Conservation (phyloP, 306 rosid species). For the Fragaria vesca region DNA sequence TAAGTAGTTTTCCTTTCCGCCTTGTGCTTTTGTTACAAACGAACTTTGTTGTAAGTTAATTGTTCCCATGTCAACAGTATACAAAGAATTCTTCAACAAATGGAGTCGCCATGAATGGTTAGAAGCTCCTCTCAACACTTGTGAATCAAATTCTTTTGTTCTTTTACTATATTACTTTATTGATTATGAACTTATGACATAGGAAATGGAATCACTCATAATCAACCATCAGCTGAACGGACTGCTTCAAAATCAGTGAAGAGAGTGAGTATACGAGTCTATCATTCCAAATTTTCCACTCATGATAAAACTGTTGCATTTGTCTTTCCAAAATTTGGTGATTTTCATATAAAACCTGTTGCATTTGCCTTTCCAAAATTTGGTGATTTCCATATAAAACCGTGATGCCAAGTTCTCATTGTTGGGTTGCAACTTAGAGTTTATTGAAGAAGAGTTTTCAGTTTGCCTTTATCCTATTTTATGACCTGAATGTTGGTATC, state of each 20-base stretch:
- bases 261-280: conserved; percentile 42
- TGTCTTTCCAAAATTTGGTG: not conserved
- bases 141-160: conserved; percentile 3
- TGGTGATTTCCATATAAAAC: not conserved
- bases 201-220: conserved; percentile 38
- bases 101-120: conserved; percentile 50
- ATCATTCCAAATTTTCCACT: not conserved
- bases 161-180: conserved; percentile 17
- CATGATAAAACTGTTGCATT: not conserved
- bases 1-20: conserved; percentile 34
- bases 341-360: not conserved
- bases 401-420: not conserved
- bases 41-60: conserved; percentile 14
- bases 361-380: not conserved
- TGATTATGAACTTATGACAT: conserved; percentile 21
- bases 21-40: conserved; percentile 12
- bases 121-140: conserved; percentile 17
- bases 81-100: conserved; percentile 39
- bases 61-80: conserved; percentile 40
- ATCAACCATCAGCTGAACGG: conserved; percentile 47
- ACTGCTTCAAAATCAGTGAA: conserved; percentile 63
- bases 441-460: not conserved
- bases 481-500: not conserved
- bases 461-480: conserved; percentile 5
- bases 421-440: not conserved